A percentile compares a stretch with the other conserved stretches of the same genome.
phyloP scores from a whole-genome alignment of 179 eudicot species.

The Monotropa hypopitys region DNA sequence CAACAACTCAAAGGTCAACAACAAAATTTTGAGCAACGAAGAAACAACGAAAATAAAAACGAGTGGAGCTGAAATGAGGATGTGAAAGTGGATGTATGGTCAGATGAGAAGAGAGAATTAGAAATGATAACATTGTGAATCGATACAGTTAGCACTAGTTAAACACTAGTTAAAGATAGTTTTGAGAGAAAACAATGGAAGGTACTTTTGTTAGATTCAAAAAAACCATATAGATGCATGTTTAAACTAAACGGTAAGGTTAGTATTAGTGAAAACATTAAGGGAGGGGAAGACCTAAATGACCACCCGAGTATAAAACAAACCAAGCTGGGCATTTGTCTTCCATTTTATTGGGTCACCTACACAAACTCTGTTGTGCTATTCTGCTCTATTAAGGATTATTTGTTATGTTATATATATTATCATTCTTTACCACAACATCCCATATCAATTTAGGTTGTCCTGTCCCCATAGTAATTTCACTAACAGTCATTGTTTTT shows the following conservation, averaged over 20 bases:
- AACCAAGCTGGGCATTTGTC: neutral
- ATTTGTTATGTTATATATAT: too few species aligned
- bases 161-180: neutral
- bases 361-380: neutral
- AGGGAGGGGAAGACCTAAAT: too few species aligned
- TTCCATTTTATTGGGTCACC: neutral
- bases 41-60: too few species aligned
- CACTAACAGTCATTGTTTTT: too few species aligned
- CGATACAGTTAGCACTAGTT: neutral
- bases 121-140: neutral
- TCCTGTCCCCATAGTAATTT: neutral
- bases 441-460: neutral
- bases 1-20: too few species aligned
- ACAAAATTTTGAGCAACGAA: too few species aligned
- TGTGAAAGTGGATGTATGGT: neutral
- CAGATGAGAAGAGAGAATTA: neutral
- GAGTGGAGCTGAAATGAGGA: too few species aligned
- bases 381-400: too few species aligned
- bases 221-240: neutral
- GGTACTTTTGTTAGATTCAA: neutral
- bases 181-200: neutral
- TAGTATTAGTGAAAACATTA: neutral
- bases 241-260: neutral
- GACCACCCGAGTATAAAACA: neutral
- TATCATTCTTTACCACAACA: neutral